Base-by-base conservation (phyloP, 2,329 filamentous ascomycete species). In the Bipolaris cookei region DNA sequence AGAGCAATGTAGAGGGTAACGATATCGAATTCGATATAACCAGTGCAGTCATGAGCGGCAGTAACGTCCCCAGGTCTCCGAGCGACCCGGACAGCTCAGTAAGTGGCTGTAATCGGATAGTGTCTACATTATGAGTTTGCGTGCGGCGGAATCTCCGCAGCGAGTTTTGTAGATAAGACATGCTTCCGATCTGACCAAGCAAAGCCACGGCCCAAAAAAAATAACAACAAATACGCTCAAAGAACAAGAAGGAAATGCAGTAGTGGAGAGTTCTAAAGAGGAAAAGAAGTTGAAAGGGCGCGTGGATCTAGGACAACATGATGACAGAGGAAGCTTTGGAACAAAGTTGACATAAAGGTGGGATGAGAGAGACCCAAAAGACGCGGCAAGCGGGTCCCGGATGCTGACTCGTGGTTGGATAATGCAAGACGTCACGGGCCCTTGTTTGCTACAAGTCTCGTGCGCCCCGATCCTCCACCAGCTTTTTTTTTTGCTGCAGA, bases 1-100 rank as follows among this genome's bases (percentile, higher is more conserved):
- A 95, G 5, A 98, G 86, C 0, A 98, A 84, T 0, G 94, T 97
- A 45, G 88, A 88, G 23, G 91, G 87, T 1, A 98, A 84, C 20
- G 91, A 89, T 67, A 98, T 90, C 7, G 90, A 93, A 32, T 84
- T 82, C 63, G 91, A 90, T 25, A 91, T 79, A 0, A 92, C 88
- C 25, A 98, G 86, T 2, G 93, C 91, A 69, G 96, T 91, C 82
- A 95, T 90, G 53, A 97, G 86, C 45, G 93, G 94, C 10, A 97
- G 85, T 28, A 97, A 85, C 2, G 94, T 97, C 62, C 94, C 94
- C 39, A 97, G 83, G 73, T 97, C 94, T 61, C 94, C 94, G 2
- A 92, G 83, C 0, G 93, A 90, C 49, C 94, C 94, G 1, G 94
- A 96, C 51, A 98, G 86, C 79, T 98, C 94, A 46, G 89, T 77